Conservation (phyloP, 2,329 filamentous ascomycete genomes). For the Canariomyces notabilis region DNA sequence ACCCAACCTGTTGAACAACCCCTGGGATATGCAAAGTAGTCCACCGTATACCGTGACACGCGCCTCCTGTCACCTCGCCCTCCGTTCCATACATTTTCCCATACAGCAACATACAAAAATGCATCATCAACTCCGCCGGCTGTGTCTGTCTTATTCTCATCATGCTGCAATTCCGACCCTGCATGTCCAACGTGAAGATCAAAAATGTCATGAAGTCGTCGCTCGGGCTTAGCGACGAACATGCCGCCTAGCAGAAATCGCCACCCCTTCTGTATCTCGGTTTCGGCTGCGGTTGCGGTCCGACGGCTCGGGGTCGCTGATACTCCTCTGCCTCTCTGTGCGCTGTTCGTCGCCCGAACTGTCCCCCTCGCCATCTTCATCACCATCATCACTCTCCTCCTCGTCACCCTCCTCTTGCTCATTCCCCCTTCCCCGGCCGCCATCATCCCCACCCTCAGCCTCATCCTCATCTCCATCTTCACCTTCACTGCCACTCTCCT, state of each 20-base stretch:
- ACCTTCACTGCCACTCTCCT: conserved; percentile 4
- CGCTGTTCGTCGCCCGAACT: conserved; percentile 48
- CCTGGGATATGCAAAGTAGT: not conserved
- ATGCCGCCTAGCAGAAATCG: too few relatives aligned
- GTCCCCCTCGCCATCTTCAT: conserved; percentile 9
- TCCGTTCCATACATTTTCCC: too few relatives aligned
- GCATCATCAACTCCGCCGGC: not conserved
- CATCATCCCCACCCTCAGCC: conserved; percentile 50
- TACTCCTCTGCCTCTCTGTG: conserved; percentile 54
- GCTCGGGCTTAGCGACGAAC: conserved; percentile 12
- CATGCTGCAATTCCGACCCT: not conserved
- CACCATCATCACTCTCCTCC: conserved; percentile 23
- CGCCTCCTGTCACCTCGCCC: not conserved
- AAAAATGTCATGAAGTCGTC: conserved; percentile 3
- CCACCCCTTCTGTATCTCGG: too few relatives aligned
- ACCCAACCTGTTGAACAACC: too few relatives aligned
- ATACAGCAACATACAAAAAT: too few relatives aligned
- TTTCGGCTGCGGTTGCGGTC: conserved; percentile 30
- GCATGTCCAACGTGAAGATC: conserved; percentile 1
- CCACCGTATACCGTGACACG: not conserved
- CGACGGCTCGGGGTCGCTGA: conserved; percentile 38
- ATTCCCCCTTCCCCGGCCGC: conserved; percentile 28
- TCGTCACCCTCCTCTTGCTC: conserved; percentile 31
- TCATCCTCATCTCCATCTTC: conserved; percentile 18
- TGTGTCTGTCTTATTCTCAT: not conserved